These are phyloP conservation scores for Anacardium occidentale DNA, from an alignment of 345 rosid species.

Conservation along the genomic window DNA sequence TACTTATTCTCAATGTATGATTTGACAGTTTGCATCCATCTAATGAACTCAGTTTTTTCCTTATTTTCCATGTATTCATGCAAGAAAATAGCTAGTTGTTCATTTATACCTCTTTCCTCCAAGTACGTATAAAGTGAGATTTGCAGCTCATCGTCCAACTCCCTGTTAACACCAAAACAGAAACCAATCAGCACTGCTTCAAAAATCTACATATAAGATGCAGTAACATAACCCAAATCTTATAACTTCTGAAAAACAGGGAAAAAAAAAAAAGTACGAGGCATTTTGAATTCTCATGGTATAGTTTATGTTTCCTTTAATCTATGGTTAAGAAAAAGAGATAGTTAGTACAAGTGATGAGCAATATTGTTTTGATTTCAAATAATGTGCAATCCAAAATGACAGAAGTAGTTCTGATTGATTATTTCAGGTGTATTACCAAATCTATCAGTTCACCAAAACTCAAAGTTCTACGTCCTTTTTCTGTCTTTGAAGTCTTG, in stretches of 20 bases:
- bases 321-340: too few relatives aligned
- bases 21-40: conserved; percentile 75
- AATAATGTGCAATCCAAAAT: neutral
- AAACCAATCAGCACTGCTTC: conserved; percentile 15
- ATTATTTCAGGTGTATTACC: neutral
- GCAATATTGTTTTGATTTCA: neutral
- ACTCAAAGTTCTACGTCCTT: neutral
- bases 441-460: neutral
- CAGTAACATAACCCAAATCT: neutral
- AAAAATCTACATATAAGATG: neutral
- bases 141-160: conserved; percentile 76
- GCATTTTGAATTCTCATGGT: neutral
- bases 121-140: conserved; percentile 59
- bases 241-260: neutral
- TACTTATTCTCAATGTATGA: conserved; percentile 59
- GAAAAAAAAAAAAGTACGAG: neutral
- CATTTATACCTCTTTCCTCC: conserved; percentile 67
- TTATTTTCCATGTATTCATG: conserved; percentile 75
- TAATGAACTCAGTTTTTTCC: conserved; percentile 57
- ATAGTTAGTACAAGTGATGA: neutral
- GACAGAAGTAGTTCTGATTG: neutral
- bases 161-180: conserved; percentile 50
- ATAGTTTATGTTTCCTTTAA: too few relatives aligned
- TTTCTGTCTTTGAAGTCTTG: conserved; percentile 5
- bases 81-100: conserved; percentile 70